Base-by-base conservation (phyloP, 371 early-diverging fungal species). In the Saksenaea oblongispora region DNA sequence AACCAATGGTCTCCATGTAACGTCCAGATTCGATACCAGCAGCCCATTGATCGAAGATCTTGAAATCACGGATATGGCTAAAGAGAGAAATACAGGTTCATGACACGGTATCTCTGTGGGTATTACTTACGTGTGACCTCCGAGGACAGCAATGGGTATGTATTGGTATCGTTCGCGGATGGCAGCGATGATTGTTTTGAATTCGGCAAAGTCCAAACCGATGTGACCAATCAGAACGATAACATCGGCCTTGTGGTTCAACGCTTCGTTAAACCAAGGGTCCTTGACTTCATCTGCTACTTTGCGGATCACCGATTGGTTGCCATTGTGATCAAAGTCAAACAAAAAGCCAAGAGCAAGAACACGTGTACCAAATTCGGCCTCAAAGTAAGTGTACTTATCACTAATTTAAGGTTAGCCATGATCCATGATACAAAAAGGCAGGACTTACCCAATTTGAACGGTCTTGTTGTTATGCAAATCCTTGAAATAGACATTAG, bases 1-100 rank as follows among this genome's bases (percentile, higher is more conserved):
- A 86, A 2, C 84, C 88, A 55, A 88, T 44, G 15, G 88, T 83
- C 44, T 88, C 86, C 69, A 88, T 64, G 73, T 81, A 86, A 10
- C 84, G 77, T 39, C 88, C 88, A 28, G 81, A 74, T 41, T 82
- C 76, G 34, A 88, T 70, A 36, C 83, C 88, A 62, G 74, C 83
- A 11, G 83, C 84, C 66, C 82, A 79, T 9, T 57, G 58, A 67
- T 85, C 88, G 47, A 78, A 84, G 44, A 65, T 56, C 26, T 61
- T 72, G 67, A 82, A 84, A 55, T 88, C 88, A 57, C 88, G 82
- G 18, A 81, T 68, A 65, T 88, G 88, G 9, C 66, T 71, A 56
- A 53, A 56, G 5, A 28, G 54, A 56, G 34, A 14, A 34, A 35
- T 28, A 28, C 18, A 13, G 18, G 22, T 15, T 22, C 22, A 11